A percentile compares a stretch with the other conserved stretches of the same genome.
These are phyloP conservation scores for Boletus pseudo-olivaceus DNA, from an alignment of 768 basidiomycete genomes.

Conservation along the genomic window DNA sequence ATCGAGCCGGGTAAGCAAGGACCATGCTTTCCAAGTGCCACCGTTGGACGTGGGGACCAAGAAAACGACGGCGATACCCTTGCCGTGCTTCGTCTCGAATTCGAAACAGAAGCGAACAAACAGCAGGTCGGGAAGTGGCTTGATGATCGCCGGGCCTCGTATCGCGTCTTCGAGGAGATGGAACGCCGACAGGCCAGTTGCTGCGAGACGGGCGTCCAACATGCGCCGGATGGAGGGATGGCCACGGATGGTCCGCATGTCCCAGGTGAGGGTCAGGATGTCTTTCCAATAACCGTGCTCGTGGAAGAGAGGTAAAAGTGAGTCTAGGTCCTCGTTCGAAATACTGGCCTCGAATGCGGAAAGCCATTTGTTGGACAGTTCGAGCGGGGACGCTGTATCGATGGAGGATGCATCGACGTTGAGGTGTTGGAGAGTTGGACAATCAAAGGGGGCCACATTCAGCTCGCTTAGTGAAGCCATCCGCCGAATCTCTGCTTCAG, in stretches of 20 bases:
- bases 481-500: neutral
- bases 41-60: conserved; percentile 38
- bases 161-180: conserved; percentile 23
- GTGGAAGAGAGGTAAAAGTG: conserved; percentile 16
- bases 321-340: neutral
- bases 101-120: conserved; percentile 58
- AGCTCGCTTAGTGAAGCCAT: neutral
- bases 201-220: conserved; percentile 35
- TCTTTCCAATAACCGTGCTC: conserved; percentile 46
- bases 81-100: conserved; percentile 48
- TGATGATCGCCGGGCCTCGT: conserved; percentile 32
- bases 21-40: conserved; percentile 55
- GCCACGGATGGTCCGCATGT: conserved; percentile 48
- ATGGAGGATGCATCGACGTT: conserved; percentile 9
- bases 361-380: conserved; percentile 18
- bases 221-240: conserved; percentile 33
- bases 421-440: conserved; percentile 22
- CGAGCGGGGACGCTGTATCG: conserved; percentile 5
- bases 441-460: conserved; percentile 11
- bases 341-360: conserved; percentile 10
- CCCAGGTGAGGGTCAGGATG: conserved; percentile 49
- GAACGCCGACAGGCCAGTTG: conserved; percentile 15
- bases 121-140: conserved; percentile 47
- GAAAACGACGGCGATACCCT: conserved; percentile 50
- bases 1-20: conserved; percentile 56